These are phyloP conservation scores for Penicillium concentricum DNA, from an alignment of 2,329 filamentous ascomycete genomes.

Conservation along the genomic window DNA sequence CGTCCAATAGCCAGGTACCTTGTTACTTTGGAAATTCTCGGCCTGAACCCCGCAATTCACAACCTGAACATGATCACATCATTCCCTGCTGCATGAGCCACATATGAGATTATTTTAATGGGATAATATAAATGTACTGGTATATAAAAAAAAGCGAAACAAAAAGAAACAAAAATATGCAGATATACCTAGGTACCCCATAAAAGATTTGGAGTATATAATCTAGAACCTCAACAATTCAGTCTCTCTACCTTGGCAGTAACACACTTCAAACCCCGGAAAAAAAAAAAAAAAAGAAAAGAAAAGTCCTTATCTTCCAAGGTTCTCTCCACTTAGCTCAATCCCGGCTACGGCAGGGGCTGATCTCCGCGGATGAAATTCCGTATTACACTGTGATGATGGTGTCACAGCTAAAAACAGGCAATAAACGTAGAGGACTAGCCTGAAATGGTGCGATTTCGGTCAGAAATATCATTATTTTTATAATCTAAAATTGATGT, in stretches of 20 bases:
- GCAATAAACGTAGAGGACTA: background rate
- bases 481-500: too few species aligned
- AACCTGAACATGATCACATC: background rate
- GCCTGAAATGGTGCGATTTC: background rate
- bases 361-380: slow-evolving; percentile 24
- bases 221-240: too few species aligned
- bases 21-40: too few species aligned
- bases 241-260: background rate
- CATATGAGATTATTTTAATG: background rate
- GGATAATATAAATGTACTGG: too few species aligned
- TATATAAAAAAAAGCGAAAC: too few species aligned
- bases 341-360: slow-evolving; percentile 14
- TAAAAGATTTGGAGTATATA: too few species aligned
- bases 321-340: slow-evolving; percentile 5
- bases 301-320: background rate
- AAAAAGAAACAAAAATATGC: too few species aligned
- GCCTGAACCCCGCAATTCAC: slow-evolving; percentile 7
- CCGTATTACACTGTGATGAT: background rate
- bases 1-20: background rate
- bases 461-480: too few species aligned
- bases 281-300: background rate
- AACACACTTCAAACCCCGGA: background rate
- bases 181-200: too few species aligned
- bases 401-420: background rate
- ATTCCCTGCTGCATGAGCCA: slow-evolving; percentile 3